Base-by-base conservation (phyloP, 2,329 filamentous ascomycete genomes). In the Macroventuria anomochaeta region DNA sequence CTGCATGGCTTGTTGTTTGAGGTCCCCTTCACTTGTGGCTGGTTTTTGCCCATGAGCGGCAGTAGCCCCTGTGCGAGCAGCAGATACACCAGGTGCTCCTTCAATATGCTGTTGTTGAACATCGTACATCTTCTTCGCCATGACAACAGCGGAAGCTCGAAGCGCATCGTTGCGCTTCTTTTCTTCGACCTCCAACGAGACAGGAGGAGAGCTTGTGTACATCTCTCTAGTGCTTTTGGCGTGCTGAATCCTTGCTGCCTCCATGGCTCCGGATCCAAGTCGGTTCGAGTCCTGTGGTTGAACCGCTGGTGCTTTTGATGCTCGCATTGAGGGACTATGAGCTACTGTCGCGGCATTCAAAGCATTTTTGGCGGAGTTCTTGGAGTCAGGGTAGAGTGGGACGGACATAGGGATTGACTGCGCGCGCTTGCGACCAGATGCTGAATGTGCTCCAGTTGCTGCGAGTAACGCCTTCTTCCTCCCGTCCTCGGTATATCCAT, bases 71-170 rank as follows among this genome's bases (percentile, higher is more conserved):
- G 62, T 72, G 46, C 60, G 72, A 52, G 71, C 73, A 23, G 64
- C 57, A 18, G 65, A 69, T 21, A 40, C 39, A 32, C 44, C 56
- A 18, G 67, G 42, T 31, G 63, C 64, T 26, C 81, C 78, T 6
- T 86, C 83, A 1, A 83, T 79, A 55, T 81, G 82, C 56, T 82
- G 84, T 57, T 90, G 85, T 62, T 91, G 87, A 28, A 85, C 79
- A 10, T 80, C 84, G 69, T 92, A 96, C 86, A 96, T 93, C 63
- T 88, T 85, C 74, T 88, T 89, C 6, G 93, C 92, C 91, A 97
- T 96, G 10, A 89, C 90, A 3, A 96, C 80, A 2, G 93, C 91
- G 17, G 91, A 93, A 25, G 91, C 90, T 59, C 88, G 88, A 2
- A 96, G 79, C 4, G 87, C 85, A 61, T 91, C 88, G 37, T 87